These are phyloP conservation scores for Orbilia blumenaviensis DNA, from an alignment of 2,329 filamentous ascomycete species.

Conservation along the genomic window DNA sequence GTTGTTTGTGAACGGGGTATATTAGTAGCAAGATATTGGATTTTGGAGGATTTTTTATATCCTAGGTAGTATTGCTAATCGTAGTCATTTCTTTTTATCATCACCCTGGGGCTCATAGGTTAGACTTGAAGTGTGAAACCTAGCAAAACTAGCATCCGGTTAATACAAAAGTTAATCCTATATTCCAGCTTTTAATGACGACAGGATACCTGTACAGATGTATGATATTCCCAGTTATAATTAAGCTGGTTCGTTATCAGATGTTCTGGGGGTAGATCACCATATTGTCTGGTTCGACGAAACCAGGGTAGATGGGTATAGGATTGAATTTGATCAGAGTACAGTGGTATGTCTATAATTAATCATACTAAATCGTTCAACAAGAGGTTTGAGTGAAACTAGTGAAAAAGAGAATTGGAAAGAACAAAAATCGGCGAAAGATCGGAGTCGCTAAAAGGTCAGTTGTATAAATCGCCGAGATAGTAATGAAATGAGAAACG, in stretches of 20 bases:
- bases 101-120: no score
- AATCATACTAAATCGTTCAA: not conserved
- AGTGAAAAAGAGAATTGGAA: not conserved
- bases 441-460: conserved; percentile 8
- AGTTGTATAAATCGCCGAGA: not conserved
- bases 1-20: not conserved
- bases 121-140: no score
- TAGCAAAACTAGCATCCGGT: no score
- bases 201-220: no score
- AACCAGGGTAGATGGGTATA: no score
- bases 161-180: conserved; percentile 8
- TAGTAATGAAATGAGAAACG: not conserved
- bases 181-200: not conserved
- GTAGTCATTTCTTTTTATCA: no score
- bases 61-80: no score
- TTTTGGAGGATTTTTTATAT: not conserved
- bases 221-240: no score
- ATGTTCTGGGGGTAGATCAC: no score
- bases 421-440: not conserved
- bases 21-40: not conserved
- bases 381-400: no score
- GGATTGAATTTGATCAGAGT: not conserved
- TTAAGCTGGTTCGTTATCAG: no score
- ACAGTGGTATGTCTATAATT: conserved; percentile 6
- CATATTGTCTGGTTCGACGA: no score